A percentile compares a stretch with the other conserved stretches of the same genome.
These are phyloP conservation scores for Heracleum sosnowskyi DNA, from an alignment of 129 eudicot species.

Conservation along the genomic window DNA sequence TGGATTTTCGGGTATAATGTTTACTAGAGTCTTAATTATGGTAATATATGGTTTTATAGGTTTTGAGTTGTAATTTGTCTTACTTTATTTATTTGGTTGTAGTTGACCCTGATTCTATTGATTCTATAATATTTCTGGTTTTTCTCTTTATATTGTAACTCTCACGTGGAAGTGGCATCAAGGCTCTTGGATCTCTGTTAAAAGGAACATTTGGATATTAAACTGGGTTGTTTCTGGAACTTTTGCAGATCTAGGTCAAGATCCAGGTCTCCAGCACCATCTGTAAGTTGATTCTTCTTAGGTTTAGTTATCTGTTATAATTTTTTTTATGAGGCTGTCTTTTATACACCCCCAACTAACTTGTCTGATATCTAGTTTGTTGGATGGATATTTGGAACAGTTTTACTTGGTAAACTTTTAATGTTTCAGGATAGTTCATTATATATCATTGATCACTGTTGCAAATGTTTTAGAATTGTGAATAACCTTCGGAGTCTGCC, in stretches of 20 bases:
- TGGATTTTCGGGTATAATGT: slow-evolving; percentile 32
- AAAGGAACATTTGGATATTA: slow-evolving; percentile 75
- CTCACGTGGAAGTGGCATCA: slow-evolving; percentile 74
- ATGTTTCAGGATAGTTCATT: neutral
- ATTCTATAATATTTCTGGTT: slow-evolving; percentile 35
- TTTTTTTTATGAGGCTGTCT: neutral
- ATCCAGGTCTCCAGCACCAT: slow-evolving; percentile 82
- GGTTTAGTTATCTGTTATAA: neutral
- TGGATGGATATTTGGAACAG: neutral
- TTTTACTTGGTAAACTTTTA: neutral
- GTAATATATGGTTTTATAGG: neutral
- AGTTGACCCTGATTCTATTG: neutral
- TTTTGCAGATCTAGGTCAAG: slow-evolving; percentile 99
- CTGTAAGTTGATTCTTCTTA: slow-evolving; percentile 56
- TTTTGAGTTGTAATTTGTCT: slow-evolving; percentile 17
- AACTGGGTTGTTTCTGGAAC: slow-evolving; percentile 88
- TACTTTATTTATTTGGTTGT: slow-evolving; percentile 11
- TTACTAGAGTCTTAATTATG: slow-evolving; percentile 19
- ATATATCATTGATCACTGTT: neutral
- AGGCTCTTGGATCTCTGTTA: slow-evolving; percentile 76
- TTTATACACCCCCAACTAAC: neutral
- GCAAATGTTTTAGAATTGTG: neutral
- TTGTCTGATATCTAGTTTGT: neutral
- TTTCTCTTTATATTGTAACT: slow-evolving; percentile 37
- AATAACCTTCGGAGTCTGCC: neutral